Evolutionary conservation across 2,329 filamentous ascomycete genomes (phyloP).

Genomic region (Madurella fahalii): DNA sequence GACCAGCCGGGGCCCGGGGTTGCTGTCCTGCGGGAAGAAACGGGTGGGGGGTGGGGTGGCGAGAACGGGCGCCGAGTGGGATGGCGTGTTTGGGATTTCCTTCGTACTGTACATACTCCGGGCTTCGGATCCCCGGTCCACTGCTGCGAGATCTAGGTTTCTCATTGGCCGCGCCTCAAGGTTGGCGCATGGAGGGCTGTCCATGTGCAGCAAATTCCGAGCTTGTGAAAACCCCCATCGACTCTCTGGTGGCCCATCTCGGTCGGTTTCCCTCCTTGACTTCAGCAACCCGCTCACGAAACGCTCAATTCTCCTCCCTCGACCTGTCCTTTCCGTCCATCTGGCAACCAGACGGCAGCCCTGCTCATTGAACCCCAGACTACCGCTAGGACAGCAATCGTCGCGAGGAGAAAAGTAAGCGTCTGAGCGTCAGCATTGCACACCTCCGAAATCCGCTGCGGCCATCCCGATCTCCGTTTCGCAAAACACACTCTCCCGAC

Average conservation of each 20-base stretch:
- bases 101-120: no score
- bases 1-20: no score
- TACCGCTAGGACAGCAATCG: constrained; percentile 23
- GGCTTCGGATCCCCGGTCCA: no score
- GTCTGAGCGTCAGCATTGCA: neutral
- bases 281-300: constrained; percentile 8
- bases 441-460: neutral
- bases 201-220: constrained; percentile 16
- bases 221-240: constrained; percentile 25
- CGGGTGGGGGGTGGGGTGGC: no score
- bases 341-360: neutral
- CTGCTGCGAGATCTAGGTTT: no score
- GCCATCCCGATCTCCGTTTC: neutral
- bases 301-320: constrained; percentile 26
- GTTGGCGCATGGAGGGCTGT: constrained; percentile 14
- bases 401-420: constrained; percentile 24
- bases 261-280: constrained; percentile 5
- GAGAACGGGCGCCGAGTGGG: no score
- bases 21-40: no score
- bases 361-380: constrained; percentile 7
- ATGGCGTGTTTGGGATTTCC: no score
- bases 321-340: constrained; percentile 23
- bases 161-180: constrained; percentile 9
- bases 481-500: constrained; percentile 1
- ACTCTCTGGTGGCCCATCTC: constrained; percentile 9